A percentile compares a stretch with the other conserved stretches of the same genome.
These are phyloP conservation scores for Botryotinia calthae DNA, from an alignment of 2,329 filamentous ascomycete genomes.

Conservation along the genomic window DNA sequence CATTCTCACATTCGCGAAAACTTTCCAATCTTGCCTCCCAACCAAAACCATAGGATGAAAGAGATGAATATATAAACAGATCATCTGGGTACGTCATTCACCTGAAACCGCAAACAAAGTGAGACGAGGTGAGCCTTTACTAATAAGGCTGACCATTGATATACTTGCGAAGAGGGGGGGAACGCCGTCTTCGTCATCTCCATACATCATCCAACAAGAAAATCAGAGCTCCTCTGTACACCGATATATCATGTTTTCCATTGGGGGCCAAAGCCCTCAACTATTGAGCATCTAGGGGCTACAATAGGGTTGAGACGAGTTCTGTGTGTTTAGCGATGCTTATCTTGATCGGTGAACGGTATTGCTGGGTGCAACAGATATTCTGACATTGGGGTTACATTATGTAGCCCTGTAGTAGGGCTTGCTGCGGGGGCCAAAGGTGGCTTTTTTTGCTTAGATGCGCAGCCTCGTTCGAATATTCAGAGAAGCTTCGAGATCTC, in stretches of 20 bases:
- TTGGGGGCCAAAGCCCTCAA: conserved; percentile 9
- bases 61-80: conserved; percentile 7
- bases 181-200: not conserved
- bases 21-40: conserved; percentile 5
- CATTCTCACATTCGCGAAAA: not conserved
- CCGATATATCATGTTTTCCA: conserved; percentile 10
- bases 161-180: not conserved
- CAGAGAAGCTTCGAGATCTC: not conserved
- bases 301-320: conserved; percentile 9
- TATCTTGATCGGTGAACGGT: conserved; percentile 19
- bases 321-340: conserved; percentile 10
- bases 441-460: not conserved
- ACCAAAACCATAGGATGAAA: not conserved
- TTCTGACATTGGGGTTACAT: conserved; percentile 17
- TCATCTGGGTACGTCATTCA: conserved; percentile 7
- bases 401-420: conserved; percentile 19
- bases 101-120: not conserved
- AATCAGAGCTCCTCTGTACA: conserved; percentile 1
- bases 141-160: conserved; percentile 5
- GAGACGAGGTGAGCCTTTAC: not conserved
- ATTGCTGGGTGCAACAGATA: conserved; percentile 3
- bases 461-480: not conserved
- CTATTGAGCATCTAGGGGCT: conserved; percentile 1
- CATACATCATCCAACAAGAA: not conserved
- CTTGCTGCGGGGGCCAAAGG: not conserved